Base-by-base conservation (phyloP, 192 early-diverging fungal genomes). In the Umbelopsis ramanniana region DNA sequence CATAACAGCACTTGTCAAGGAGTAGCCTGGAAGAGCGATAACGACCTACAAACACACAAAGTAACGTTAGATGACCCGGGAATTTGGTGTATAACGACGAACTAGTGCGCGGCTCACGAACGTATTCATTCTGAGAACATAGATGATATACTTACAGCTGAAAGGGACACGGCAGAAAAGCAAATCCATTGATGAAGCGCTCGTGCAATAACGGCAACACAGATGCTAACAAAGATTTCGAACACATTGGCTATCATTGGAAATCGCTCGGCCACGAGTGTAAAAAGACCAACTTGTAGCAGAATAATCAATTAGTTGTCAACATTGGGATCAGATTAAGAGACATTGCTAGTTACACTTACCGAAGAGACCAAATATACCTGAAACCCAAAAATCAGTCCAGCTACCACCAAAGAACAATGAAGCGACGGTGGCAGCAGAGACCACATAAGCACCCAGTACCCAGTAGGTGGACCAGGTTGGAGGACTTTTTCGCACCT, bases 1-100 rank as follows among this genome's bases (percentile, higher is more conserved):
- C 78, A 95, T 94, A 60, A 98, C 91, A 21, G 91, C 81, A 52
- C 90, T 84, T 1, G 96, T 98, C 67, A 98, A 76, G 8, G 88
- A 80, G 52, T 96, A 84, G 10, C 96, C 96, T 0, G 91, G 89
- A 6, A 92, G 79, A 35, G 89, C 72, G 75, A 89, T 82, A 17
- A 89, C 85, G 57, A 80, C 68, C 74, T 75, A 29, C 22, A 10
- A 9, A 71, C n/a, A 24, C 17, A 52, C 45, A 37, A 24, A 26
- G 66, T 29, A 14, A 2, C 17, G 8, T 17, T 53, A n/a, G n/a
- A n/a, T n/a, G n/a, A n/a, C n/a, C n/a, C n/a, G n/a, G n/a, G n/a
- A n/a, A n/a, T n/a, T n/a, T n/a, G n/a, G n/a, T n/a, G n/a, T n/a
- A n/a, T n/a, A n/a, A 43, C 8, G 6, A 43, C 11, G 40, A 43